These are phyloP conservation scores for Chytridium lagenaria DNA, from an alignment of 371 early-diverging fungal genomes.

Conservation along the genomic window DNA sequence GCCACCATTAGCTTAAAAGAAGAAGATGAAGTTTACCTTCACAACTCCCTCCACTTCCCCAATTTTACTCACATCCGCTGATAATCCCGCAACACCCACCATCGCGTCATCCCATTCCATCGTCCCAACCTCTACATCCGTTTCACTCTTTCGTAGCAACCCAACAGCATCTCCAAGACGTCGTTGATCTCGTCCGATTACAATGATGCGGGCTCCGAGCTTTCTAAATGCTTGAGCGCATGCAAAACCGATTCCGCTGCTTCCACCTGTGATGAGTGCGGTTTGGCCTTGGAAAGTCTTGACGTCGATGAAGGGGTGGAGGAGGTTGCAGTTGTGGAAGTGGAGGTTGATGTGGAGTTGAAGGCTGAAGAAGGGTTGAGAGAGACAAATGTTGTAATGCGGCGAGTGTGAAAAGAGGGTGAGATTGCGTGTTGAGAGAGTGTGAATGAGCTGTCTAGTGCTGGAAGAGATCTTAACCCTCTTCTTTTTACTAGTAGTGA, in stretches of 20 bases:
- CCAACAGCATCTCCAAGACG: constrained; percentile 3
- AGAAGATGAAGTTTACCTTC: neutral
- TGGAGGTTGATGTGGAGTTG: neutral
- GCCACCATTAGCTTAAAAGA: neutral
- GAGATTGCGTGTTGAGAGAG: too few relatives aligned
- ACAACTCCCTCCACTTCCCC: constrained; percentile 30
- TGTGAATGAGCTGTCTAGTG: too few relatives aligned
- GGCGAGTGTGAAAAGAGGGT: neutral
- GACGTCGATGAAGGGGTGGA: neutral
- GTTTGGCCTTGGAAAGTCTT: constrained; percentile 7
- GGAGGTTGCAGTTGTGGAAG: neutral
- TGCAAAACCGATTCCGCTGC: constrained; percentile 42
- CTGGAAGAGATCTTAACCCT: too few relatives aligned
- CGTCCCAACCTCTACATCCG: neutral
- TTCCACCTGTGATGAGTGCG: constrained; percentile 43
- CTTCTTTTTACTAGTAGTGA: too few relatives aligned
- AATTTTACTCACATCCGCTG: constrained; percentile 29
- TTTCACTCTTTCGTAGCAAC: neutral
- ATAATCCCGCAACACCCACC: constrained; percentile 20
- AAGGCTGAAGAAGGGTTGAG: neutral
- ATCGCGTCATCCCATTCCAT: constrained; percentile 7
- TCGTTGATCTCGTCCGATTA: constrained; percentile 21
- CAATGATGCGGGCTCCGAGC: constrained; percentile 15
- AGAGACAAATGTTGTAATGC: constrained; percentile 10
- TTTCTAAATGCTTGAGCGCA: constrained; percentile 27